These are phyloP conservation scores for Fusarium buharicum DNA, from an alignment of 2,329 filamentous ascomycete genomes.

Conservation along the genomic window DNA sequence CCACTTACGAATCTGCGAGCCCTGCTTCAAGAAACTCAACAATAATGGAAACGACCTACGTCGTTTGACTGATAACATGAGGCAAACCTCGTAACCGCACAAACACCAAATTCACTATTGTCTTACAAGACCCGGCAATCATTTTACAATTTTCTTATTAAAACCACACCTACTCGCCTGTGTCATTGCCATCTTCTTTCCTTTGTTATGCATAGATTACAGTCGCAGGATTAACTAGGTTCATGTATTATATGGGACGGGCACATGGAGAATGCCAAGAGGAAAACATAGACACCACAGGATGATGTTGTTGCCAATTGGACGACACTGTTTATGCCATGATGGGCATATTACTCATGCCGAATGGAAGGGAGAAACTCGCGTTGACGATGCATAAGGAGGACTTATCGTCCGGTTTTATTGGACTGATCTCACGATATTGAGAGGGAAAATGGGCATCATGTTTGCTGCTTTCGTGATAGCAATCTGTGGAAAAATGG, in stretches of 20 bases:
- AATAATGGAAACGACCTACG: constrained; percentile 56
- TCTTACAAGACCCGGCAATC: not conserved
- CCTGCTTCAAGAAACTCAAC: constrained; percentile 57
- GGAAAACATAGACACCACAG: constrained; percentile 27
- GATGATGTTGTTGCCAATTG: constrained; percentile 21
- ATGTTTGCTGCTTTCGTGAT: constrained; percentile 17
- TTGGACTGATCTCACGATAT: constrained; percentile 21
- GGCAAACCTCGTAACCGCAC: constrained; percentile 7
- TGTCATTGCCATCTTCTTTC: constrained; percentile 16
- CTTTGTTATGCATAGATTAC: constrained; percentile 37
- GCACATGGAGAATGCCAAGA: constrained; percentile 5
- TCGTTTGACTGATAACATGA: constrained; percentile 52
- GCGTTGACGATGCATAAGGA: constrained; percentile 1
- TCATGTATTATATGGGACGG: constrained; percentile 38
- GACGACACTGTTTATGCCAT: constrained; percentile 34
- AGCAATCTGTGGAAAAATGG: constrained; percentile 15
- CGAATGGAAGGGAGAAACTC: not conserved
- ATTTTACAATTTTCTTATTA: constrained; percentile 12
- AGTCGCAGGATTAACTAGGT: constrained; percentile 13
- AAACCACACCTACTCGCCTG: not conserved
- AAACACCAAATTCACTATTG: not conserved
- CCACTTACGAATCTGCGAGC: constrained; percentile 62
- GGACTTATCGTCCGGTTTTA: constrained; percentile 11
- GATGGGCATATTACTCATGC: constrained; percentile 22
- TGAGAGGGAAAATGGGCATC: constrained; percentile 1